Evolutionary conservation across 2,329 filamentous ascomycete genomes (phyloP), one percentile per base, ranked within the genome.

Genomic region (Nectriaceae sp.): DNA sequence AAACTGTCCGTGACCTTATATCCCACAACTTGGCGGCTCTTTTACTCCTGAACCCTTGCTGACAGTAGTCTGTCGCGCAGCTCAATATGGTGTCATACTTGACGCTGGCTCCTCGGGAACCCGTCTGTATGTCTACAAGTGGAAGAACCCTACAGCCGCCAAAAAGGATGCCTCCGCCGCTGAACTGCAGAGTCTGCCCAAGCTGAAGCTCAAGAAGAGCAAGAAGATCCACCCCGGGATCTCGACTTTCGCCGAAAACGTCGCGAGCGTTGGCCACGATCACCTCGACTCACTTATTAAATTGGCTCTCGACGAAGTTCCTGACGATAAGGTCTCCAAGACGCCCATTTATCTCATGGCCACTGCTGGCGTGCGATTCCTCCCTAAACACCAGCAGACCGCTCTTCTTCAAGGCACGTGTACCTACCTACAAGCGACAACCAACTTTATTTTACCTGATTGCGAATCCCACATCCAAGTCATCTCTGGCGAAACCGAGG

Each of bases 41-140:
- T 38, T 21, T 31, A 21, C 45, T 50, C 41, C 4, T 6, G 15
- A 36, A 33, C 42, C 35, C 42, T 43, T 38, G 55, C 59, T 56
- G 46, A 57, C 57, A 6, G 29, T 21, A 35, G 26, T 56, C 20
- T 35, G 42, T 52, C 31, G 21, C 39, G 31, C 52, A 84, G 80
- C 78, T 65, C 80, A 83, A 75, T 97, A 95, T 79, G 94, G 92
- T 67, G 89, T 97, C 63, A 92, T 99, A 67, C 83, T 99, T 65
- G 94, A 99, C 80, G 94, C 94, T 68, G 94, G 94, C 61, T 97
- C 94, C 70, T 97, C 94, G 70, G 93, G 94, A 68, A 97, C 93
- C 63, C 88, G 94, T 67, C 80, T 96, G 55, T 90, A 99, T 70
- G 84, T 99, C 49, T 99, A 99, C 74, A 84, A 86, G 71, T 99